Percentiles rank a stretch among this genome's conserved stretches.
phyloP scores from a whole-genome alignment of 768 basidiomycete genomes.

The Tubosaeta sp. region DNA sequence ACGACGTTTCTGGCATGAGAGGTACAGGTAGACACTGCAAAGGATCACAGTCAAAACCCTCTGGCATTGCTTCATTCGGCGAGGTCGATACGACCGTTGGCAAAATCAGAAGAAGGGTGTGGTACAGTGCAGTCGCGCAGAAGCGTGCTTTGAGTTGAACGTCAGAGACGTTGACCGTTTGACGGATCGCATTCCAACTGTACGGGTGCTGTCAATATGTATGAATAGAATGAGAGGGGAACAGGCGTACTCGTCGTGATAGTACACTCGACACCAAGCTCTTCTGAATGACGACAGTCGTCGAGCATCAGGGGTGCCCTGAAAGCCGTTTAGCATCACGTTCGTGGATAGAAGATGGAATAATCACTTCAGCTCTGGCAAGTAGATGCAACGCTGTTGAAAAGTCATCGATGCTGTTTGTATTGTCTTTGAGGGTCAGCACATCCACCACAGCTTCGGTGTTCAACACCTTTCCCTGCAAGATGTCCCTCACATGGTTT shows the following conservation, averaged over 20 bases:
- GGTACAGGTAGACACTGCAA: constrained; percentile 58
- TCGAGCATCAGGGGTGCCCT: constrained; percentile 71
- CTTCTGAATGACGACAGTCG: constrained; percentile 64
- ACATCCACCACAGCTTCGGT: constrained; percentile 82
- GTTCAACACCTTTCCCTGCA: constrained; percentile 70
- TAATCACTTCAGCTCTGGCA: constrained; percentile 45
- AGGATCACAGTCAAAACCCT: constrained; percentile 53
- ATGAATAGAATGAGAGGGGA: background rate
- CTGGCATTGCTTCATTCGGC: constrained; percentile 34
- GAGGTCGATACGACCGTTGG: constrained; percentile 24
- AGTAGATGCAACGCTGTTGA: constrained; percentile 66
- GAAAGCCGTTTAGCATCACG: constrained; percentile 4
- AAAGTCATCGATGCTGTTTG: constrained; percentile 55
- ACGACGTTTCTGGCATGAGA: constrained; percentile 52
- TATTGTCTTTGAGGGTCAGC: constrained; percentile 81
- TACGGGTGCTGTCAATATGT: background rate
- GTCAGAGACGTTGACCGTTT: constrained; percentile 74
- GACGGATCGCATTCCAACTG: constrained; percentile 77
- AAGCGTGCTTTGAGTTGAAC: constrained; percentile 70
- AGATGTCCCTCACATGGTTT: constrained; percentile 57
- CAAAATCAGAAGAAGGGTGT: constrained; percentile 52
- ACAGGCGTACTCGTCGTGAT: constrained; percentile 79
- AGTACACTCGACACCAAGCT: constrained; percentile 85
- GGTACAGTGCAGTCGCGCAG: constrained; percentile 68
- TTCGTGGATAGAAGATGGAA: background rate